These are phyloP conservation scores for Fraxinus nigra DNA, from an alignment of 305 asterid genomes.

Conservation along the genomic window DNA sequence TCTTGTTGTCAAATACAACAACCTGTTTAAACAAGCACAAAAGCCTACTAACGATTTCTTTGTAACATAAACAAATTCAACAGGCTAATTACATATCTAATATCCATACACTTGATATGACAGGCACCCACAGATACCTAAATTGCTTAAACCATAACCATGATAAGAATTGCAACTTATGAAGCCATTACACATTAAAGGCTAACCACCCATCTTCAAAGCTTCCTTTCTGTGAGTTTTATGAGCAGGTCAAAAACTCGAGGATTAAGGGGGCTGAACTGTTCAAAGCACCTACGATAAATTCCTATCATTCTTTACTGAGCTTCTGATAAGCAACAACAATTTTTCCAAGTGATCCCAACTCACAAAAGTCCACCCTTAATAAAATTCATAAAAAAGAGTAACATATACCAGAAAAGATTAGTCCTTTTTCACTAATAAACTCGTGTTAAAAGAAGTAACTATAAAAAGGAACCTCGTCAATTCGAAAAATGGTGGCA, in stretches of 20 bases:
- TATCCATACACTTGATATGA: background rate
- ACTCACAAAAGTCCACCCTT: background rate
- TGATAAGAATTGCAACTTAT: background rate
- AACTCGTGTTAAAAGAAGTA: conserved; percentile 1
- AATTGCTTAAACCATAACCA: background rate
- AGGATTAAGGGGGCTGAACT: background rate
- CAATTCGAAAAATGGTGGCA: conserved; percentile 73
- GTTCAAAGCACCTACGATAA: background rate
- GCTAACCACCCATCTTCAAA: background rate
- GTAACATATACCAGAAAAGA: background rate
- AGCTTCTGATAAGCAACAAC: background rate
- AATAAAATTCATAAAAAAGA: background rate
- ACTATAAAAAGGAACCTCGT: conserved; percentile 55
- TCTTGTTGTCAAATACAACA: conserved; percentile 73
- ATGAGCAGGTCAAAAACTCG: background rate
- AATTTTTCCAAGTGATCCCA: background rate
- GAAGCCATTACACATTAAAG: background rate
- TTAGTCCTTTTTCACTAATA: conserved; percentile 2
- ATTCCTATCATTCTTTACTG: background rate
- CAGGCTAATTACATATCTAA: background rate
- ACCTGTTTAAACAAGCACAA: conserved; percentile 45
- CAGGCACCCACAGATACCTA: background rate
- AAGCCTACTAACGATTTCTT: background rate
- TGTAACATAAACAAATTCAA: conserved; percentile 14
- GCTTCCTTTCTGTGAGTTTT: background rate